A percentile compares a stretch with the other conserved stretches of the same genome.
Evolutionary conservation across 208 protist genomes (phyloP).

Genomic region (Leishmania major): DNA sequence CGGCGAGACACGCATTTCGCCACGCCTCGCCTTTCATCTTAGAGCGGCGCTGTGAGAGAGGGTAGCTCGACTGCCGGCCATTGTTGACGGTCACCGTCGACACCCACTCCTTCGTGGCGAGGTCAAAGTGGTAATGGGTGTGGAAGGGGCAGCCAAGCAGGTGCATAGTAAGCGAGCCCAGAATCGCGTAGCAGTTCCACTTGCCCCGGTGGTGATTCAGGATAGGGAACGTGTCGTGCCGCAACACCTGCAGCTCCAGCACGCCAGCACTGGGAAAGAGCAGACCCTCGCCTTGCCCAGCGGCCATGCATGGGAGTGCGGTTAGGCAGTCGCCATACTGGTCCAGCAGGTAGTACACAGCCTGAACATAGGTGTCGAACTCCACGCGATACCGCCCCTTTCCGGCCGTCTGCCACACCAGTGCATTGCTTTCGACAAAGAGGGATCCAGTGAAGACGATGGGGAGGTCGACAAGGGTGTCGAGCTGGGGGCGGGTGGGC

Average conservation of each 20-base stretch:
- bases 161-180: conserved; percentile 80
- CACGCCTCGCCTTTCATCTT: conserved; percentile 78
- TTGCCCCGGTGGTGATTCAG: conserved; percentile 77
- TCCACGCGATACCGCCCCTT: conserved; percentile 78
- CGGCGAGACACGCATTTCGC: conserved; percentile 76
- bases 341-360: conserved; percentile 76
- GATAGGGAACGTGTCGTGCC: conserved; percentile 73
- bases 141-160: conserved; percentile 78
- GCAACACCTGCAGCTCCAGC: conserved; percentile 61
- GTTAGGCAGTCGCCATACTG: conserved; percentile 59
- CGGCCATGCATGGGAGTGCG: conserved; percentile 24
- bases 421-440: conserved; percentile 26
- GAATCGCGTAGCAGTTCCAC: conserved; percentile 82
- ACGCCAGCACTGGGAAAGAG: conserved; percentile 59
- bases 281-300: conserved; percentile 15
- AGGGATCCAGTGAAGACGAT: conserved; percentile 54
- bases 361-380: conserved; percentile 84
- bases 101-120: conserved; percentile 40
- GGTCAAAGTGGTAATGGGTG: conserved; percentile 64
- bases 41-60: conserved; percentile 67
- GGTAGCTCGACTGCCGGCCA: conserved; percentile 38
- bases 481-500: not conserved
- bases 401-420: conserved; percentile 70
- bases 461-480: conserved; percentile 7
- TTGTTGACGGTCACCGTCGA: conserved; percentile 76